These are phyloP conservation scores for Claviceps pazoutovae DNA, from an alignment of 2,329 filamentous ascomycete genomes.

Conservation along the genomic window DNA sequence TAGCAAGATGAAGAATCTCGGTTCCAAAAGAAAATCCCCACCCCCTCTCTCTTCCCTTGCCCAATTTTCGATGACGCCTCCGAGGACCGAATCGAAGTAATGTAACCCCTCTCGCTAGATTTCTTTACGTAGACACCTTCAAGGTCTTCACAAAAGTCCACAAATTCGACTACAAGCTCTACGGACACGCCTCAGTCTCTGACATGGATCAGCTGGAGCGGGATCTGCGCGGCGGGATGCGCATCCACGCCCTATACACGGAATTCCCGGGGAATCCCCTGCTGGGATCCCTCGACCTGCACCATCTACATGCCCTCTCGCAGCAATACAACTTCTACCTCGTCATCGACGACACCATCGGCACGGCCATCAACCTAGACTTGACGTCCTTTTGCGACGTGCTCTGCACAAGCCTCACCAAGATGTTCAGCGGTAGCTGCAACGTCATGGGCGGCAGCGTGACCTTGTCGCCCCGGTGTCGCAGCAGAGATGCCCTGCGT, in stretches of 20 bases:
- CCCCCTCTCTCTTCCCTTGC: not conserved
- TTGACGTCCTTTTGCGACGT: slow-evolving; percentile 32
- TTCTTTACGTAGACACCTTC: slow-evolving; percentile 18
- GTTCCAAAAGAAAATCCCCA: not conserved
- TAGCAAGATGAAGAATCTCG: not conserved
- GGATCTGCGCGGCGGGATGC: slow-evolving; percentile 22
- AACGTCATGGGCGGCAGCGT: slow-evolving; percentile 37
- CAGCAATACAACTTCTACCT: slow-evolving; percentile 26
- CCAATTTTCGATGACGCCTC: not conserved
- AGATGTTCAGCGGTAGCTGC: slow-evolving; percentile 39
- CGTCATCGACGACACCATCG: slow-evolving; percentile 31
- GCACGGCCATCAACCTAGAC: slow-evolving; percentile 30
- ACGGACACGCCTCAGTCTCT: slow-evolving; percentile 24
- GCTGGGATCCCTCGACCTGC: slow-evolving; percentile 16
- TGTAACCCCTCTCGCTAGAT: slow-evolving; percentile 7
- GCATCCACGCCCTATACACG: slow-evolving; percentile 29
- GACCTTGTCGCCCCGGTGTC: slow-evolving; percentile 28
- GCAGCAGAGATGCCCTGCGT: slow-evolving; percentile 18
- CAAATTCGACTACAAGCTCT: slow-evolving; percentile 24
- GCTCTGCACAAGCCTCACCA: slow-evolving; percentile 37
- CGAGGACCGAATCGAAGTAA: not conserved
- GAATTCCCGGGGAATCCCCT: slow-evolving; percentile 27
- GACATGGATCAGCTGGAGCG: slow-evolving; percentile 27
- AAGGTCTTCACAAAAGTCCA: slow-evolving; percentile 16
- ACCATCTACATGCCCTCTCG: slow-evolving; percentile 14